These are phyloP conservation scores for Candida boleticola DNA, from an alignment of 805 yeast species.

Conservation along the genomic window DNA sequence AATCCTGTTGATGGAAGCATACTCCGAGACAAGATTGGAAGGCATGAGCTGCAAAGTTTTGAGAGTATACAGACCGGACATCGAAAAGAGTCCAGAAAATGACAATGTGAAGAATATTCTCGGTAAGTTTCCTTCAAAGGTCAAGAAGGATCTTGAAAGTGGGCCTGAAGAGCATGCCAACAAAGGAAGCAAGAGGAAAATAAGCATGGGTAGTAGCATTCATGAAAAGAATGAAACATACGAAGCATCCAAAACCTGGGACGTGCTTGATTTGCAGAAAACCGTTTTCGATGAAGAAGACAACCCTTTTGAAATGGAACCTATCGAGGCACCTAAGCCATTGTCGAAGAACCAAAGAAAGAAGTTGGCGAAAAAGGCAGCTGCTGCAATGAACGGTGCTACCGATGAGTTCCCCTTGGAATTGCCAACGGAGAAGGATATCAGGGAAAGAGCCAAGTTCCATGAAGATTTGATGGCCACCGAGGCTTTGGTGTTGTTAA, in stretches of 20 bases:
- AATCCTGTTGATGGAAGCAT: slow-evolving; percentile 17
- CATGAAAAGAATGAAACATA: neutral
- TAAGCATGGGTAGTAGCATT: neutral
- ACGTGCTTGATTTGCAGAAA: neutral
- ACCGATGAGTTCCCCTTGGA: slow-evolving; percentile 2
- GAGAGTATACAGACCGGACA: slow-evolving; percentile 12
- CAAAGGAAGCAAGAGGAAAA: neutral
- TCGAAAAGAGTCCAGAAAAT: neutral
- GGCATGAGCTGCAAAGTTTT: slow-evolving; percentile 15
- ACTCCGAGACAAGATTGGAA: slow-evolving; percentile 9
- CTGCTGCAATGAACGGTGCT: slow-evolving; percentile 4
- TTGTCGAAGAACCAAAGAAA: slow-evolving; percentile 18
- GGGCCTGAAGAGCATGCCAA: neutral
- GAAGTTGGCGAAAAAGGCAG: slow-evolving; percentile 13
- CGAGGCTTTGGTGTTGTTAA: slow-evolving; percentile 40
- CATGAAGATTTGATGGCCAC: slow-evolving; percentile 32
- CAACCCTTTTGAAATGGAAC: slow-evolving; percentile 5
- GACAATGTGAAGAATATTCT: neutral
- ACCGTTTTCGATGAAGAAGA: slow-evolving; percentile 7
- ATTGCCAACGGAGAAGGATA: slow-evolving; percentile 7
- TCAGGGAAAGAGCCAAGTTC: slow-evolving; percentile 22
- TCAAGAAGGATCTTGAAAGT: neutral
- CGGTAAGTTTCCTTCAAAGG: neutral
- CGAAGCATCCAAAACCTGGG: slow-evolving; percentile 3
- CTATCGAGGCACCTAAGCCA: slow-evolving; percentile 10